Base-by-base conservation (phyloP, 1,139 yeast species). In the Keqinozyma sinolaborantium region DNA sequence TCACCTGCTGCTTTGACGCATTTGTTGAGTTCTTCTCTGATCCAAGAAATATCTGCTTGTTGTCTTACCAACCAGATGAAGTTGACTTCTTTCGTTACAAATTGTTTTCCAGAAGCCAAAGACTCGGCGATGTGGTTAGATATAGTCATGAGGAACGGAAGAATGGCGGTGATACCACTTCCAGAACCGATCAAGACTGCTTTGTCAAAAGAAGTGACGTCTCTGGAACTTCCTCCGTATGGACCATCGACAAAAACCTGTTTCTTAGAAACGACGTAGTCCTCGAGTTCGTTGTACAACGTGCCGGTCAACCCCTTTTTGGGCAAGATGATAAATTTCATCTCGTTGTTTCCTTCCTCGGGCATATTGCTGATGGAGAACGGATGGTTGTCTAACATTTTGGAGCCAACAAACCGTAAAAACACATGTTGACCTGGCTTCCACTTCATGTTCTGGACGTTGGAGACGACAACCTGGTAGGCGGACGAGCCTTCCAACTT, bases 361-460 rank as follows among this genome's bases (percentile, higher is more conserved):
- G 64, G 68, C 23, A 58, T 36, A 3, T 73, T 64, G 19, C 73
- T 51, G n/a, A 79, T 66, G 2, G 83, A 76, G 48, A 79, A 79
- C 8, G 85, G 85, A 51, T 79, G 85, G 45, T 72, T 77, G 36
- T 77, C 82, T 25, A 77, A 48, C 18, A 66, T 43, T 38, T 70
- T 63, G 7, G 65, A 47, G 0, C 73, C 74, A 3, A 60, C 56
- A 41, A 76, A 67, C 41, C 82, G 60, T 20, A 79, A 56, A 45
- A 62, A 77, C 13, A 77, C 59, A 50, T 79, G 85, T 43, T 79
- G 83, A 15, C 85, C 84, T 1, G 84, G 79, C 20, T 35, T 45
- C 83, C 84, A 78, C 12, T 47, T 46, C 26, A 69, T 50, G 5
- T 63, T 69, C 10, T 57, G 52, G 8, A 55, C 47, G 34, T 70